A percentile compares a stretch with the other conserved stretches of the same genome.
Conservation (phyloP, 1,284 basidiomycete species). For the Stygiomarasmius scandens region DNA sequence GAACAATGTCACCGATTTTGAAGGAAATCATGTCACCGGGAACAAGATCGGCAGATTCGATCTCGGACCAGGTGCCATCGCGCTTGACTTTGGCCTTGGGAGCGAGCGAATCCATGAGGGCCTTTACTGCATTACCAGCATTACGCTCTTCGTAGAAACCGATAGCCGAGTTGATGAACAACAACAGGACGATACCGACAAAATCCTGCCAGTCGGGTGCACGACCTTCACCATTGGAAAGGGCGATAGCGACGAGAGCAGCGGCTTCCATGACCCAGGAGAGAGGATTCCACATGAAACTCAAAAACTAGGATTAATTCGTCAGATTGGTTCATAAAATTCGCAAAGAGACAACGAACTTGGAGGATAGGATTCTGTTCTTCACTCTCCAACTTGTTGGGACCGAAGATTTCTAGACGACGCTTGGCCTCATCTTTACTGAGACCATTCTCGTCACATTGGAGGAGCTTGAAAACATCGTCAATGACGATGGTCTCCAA, state of each 20-base stretch:
- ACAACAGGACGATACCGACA: constrained; percentile 90
- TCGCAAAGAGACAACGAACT: constrained; percentile 40
- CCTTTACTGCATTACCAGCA: constrained; percentile 98
- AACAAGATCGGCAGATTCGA: constrained; percentile 87
- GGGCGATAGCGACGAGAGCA: constrained; percentile 92
- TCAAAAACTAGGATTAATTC: constrained; percentile 71
- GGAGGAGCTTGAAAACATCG: constrained; percentile 95
- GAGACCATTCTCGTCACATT: constrained; percentile 86
- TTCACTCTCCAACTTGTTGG: constrained; percentile 93
- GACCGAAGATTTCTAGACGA: constrained; percentile 93
- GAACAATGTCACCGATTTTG: constrained; percentile 98
- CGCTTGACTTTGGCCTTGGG: constrained; percentile 95
- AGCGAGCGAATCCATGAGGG: constrained; percentile 98
- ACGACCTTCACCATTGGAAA: constrained; percentile 88
- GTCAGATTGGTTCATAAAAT: constrained; percentile 4
- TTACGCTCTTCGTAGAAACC: constrained; percentile 98
- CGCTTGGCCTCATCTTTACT: constrained; percentile 73
- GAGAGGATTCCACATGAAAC: constrained; percentile 98
- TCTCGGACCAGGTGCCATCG: constrained; percentile 81
- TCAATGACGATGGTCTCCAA: constrained; percentile 96
- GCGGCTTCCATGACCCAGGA: constrained; percentile 99
- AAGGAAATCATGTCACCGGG: constrained; percentile 94
- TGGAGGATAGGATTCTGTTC: constrained; percentile 87
- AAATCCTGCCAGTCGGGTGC: constrained; percentile 98
- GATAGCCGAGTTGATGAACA: constrained; percentile 95